A percentile compares a stretch with the other conserved stretches of the same genome.
Conservation (phyloP, 306 rosid species). For the Styphnolobium japonicum region DNA sequence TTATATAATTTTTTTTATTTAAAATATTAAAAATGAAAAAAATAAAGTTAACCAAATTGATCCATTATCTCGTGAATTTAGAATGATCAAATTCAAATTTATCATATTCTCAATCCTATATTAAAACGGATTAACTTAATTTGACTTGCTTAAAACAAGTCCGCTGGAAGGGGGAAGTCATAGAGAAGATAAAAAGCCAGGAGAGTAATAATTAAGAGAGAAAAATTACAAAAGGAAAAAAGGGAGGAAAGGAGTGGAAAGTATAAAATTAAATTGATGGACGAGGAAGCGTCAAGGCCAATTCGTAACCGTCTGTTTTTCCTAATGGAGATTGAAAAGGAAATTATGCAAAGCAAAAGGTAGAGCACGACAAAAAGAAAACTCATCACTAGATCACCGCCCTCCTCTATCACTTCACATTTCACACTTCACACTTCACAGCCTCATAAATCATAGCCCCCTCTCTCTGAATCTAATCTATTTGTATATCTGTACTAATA, state of each 20-base stretch:
- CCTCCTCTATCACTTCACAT: not conserved
- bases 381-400: constrained; percentile 19
- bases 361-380: constrained; percentile 33
- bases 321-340: constrained; percentile 43
- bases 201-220: not conserved
- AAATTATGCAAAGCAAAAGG: constrained; percentile 49
- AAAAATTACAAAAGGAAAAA: not conserved
- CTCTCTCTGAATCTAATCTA: constrained; percentile 22
- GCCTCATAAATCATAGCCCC: constrained; percentile 19
- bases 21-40: too few relatives aligned
- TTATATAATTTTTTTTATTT: too few relatives aligned
- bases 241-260: constrained; percentile 3
- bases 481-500: too few relatives aligned
- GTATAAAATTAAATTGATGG: constrained; percentile 38
- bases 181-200: not conserved
- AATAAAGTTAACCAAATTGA: too few relatives aligned
- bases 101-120: too few relatives aligned
- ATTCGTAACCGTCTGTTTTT: constrained; percentile 48
- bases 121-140: too few relatives aligned
- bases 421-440: constrained; percentile 16
- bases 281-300: constrained; percentile 73
- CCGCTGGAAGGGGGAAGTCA: too few relatives aligned
- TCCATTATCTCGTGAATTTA: too few relatives aligned
- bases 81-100: too few relatives aligned
- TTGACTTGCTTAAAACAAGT: too few relatives aligned